Evolutionary conservation across 768 basidiomycete genomes (phyloP), one percentile per base, ranked within the genome.

Genomic region (Hydnum rufescens): DNA sequence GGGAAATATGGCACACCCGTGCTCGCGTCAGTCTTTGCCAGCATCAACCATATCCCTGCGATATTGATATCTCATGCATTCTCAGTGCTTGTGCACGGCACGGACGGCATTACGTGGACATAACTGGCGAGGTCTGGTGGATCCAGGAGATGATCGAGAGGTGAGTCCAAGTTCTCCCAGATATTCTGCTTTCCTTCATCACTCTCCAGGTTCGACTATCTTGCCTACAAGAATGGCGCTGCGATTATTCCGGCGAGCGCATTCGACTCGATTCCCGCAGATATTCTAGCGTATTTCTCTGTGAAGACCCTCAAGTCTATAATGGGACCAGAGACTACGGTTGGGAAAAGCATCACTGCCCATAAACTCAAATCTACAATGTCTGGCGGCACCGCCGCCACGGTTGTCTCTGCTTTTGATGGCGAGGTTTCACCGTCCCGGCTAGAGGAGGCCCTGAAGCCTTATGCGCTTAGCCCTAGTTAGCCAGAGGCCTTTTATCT

Each of bases 61-160:
- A n/a, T n/a, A n/a, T n/a, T n/a, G n/a, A n/a, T n/a, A n/a, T n/a
- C n/a, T n/a, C n/a, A n/a, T n/a, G 1, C 25, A 23, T 18, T 4
- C 25, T 23, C 55, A 83, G 74, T 53, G 79, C 82, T 3, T 93
- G 89, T 57, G 82, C 79, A 3, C 67, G 67, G 32, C 67, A 80
- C 54, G 79, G 82, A 3, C 73, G 75, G 4, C 86, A 92, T 64
- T 93, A 93, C 62, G 77, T 88, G 26, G 92, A 96, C 64, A 67
- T 30, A 5, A 29, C 42, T 56, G 64, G 82, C 4, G 88, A 92
- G 62, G 65, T 71, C 0, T 65, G 68, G 2, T 89, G 80, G 76
- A 71, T 82, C 44, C 66, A 65, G 55, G 66, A 75, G 13, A 78
- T 86, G 49, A 75, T 85, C 46, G 31, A 65, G 28, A 61, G 72